Conservation (phyloP, 139 green algal species). For the Diplosphaera chodatii region DNA sequence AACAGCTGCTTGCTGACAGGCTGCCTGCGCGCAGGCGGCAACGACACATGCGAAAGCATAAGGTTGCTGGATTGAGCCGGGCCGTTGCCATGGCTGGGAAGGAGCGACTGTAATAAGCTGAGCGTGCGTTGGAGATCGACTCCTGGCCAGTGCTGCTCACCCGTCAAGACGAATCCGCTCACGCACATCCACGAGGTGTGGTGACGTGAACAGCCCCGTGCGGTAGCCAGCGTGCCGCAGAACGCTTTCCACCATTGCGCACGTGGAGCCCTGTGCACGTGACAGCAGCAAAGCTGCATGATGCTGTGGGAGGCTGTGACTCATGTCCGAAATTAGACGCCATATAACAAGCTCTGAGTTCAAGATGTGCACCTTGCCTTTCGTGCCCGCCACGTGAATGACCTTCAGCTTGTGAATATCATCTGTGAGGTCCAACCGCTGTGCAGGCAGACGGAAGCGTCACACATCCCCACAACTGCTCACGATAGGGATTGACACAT, state of each 20-base stretch:
- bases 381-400: constrained; percentile 87
- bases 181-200: constrained; percentile 80
- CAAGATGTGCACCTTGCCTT: constrained; percentile 78
- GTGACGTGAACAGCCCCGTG: constrained; percentile 84
- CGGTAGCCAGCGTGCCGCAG: constrained; percentile 67
- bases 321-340: too few relatives aligned
- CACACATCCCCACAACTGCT: too few relatives aligned
- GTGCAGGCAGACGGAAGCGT: neutral
- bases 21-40: too few relatives aligned
- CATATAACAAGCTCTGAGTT: too few relatives aligned
- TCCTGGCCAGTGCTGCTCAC: constrained; percentile 29
- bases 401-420: constrained; percentile 56
- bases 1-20: constrained; percentile 40
- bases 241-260: constrained; percentile 78
- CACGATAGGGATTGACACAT: too few relatives aligned
- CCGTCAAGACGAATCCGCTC: constrained; percentile 81
- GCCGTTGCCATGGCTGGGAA: too few relatives aligned
- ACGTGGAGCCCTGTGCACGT: constrained; percentile 70
- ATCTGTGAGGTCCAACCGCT: constrained; percentile 59
- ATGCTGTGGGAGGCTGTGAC: too few relatives aligned
- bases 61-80: too few relatives aligned
- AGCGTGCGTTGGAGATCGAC: too few relatives aligned
- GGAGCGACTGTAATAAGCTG: too few relatives aligned
- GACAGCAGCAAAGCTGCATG: too few relatives aligned
- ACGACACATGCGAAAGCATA: too few relatives aligned